Evolutionary conservation across 768 basidiomycete genomes (phyloP), one percentile per base, ranked within the genome.

Genomic region (Amanita phalloides): DNA sequence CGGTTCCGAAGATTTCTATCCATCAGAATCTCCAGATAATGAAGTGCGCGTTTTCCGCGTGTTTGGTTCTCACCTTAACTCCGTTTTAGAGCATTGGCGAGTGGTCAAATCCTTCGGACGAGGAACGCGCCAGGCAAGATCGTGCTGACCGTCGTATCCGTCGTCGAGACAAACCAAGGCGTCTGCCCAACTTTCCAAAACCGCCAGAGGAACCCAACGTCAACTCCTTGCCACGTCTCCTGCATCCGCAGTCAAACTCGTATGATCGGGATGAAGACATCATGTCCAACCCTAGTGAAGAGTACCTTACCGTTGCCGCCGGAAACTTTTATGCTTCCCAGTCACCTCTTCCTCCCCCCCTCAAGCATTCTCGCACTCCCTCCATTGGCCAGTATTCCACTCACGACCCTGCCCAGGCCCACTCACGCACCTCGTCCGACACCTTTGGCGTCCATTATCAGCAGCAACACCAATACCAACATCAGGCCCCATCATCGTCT

Each of bases 41-140:
- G 82, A 86, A 71, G 88, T 88, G 58, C 49, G 73, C 61, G 48
- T 45, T 28, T 56, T 53, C 55, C n/a, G 49, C 41, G 14, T 33
- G 49, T 26, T 55, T 46, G 37, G 59, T 47, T 43, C 44, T 20
- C 52, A 32, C 44, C 46, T 26, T 54, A 26, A 38, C 32, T 55
- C 51, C 28, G 13, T 51, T 49, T 39, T 70, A 88, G 82, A 90
- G 86, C 58, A 83, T 89, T 45, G 88, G 87, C 25, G 89, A 92
- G 68, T 92, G 79, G 78, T 92, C 90, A 21, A 92, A 92, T 60
- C 90, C 90, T 14, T 92, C 90, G 23, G 90, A 92, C 60, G 90
- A 92, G 65, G 90, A 92, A 61, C 77, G 84, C 26, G 88, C 84
- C 3, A 78, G 88, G 20, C 81, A 81, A 55, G 67, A 74, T 28